Conservation (phyloP, 2,329 filamentous ascomycete genomes). For the Colletotrichum viniferum region DNA sequence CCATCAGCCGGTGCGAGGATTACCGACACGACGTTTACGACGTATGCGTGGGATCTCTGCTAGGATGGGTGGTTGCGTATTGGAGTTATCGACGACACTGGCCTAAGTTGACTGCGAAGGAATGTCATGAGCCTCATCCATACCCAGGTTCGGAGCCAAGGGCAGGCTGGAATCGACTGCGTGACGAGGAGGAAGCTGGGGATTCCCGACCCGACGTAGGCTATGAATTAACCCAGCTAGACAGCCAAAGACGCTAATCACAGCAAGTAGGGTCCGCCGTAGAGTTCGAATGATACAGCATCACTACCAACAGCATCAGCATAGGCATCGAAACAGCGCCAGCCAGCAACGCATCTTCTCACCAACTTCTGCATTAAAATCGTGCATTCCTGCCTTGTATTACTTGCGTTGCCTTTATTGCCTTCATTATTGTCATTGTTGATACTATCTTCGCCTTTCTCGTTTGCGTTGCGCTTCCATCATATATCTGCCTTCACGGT, state of each 20-base stretch:
- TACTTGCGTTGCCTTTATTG: background rate
- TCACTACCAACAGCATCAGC: background rate
- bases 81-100: conserved; percentile 72
- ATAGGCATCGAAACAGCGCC: background rate
- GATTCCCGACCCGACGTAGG: conserved; percentile 38
- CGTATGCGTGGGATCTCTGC: conserved; percentile 63
- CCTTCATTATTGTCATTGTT: background rate
- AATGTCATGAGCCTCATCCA: conserved; percentile 63
- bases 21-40: conserved; percentile 76
- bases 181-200: conserved; percentile 58
- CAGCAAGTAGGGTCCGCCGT: conserved; percentile 4
- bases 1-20: conserved; percentile 71
- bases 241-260: conserved; percentile 18
- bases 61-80: conserved; percentile 65
- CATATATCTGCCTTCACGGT: background rate
- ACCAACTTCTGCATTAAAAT: background rate
- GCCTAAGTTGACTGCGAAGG: conserved; percentile 55
- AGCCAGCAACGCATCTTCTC: background rate
- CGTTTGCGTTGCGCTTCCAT: background rate
- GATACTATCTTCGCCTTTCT: background rate
- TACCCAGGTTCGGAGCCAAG: conserved; percentile 42
- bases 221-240: conserved; percentile 36
- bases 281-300: conserved; percentile 3
- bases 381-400: background rate
- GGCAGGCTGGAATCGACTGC: conserved; percentile 46